A percentile compares a stretch with the other conserved stretches of the same genome.
These are phyloP conservation scores for Simplicillium aogashimaense DNA, from an alignment of 2,329 filamentous ascomycete genomes.

Conservation along the genomic window DNA sequence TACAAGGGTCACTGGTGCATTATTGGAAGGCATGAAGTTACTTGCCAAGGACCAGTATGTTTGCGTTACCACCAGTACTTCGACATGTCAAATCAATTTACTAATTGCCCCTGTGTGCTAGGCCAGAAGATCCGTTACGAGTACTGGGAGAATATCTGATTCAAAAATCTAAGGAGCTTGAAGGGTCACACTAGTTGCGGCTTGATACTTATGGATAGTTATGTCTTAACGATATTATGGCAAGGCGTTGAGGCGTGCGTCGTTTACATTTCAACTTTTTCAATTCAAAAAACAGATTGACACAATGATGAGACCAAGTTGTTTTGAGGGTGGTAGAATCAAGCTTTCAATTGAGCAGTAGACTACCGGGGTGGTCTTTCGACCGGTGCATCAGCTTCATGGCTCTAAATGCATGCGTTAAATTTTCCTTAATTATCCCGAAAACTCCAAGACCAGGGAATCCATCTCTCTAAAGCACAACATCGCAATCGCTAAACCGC, in stretches of 20 bases:
- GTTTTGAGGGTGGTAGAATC: constrained; percentile 12
- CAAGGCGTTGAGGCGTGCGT: constrained; percentile 3
- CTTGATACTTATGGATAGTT: too few relatives aligned
- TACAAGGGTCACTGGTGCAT: constrained; percentile 54
- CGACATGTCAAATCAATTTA: too few relatives aligned
- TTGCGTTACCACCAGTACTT: too few relatives aligned
- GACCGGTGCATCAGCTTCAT: constrained; percentile 28
- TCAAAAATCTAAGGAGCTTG: constrained; percentile 56
- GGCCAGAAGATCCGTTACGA: constrained; percentile 59
- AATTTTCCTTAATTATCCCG: constrained; percentile 25
- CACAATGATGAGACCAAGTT: background rate
- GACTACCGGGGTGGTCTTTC: constrained; percentile 22
- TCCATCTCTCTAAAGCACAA: constrained; percentile 14
- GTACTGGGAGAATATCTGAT: constrained; percentile 62
- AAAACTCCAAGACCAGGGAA: constrained; percentile 34
- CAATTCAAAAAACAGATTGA: too few relatives aligned
- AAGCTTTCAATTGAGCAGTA: constrained; percentile 18
- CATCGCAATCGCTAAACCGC: constrained; percentile 13
- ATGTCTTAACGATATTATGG: too few relatives aligned
- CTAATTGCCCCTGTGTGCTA: constrained; percentile 7
- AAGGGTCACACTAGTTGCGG: constrained; percentile 20
- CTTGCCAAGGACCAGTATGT: constrained; percentile 62
- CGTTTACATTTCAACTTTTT: constrained; percentile 1
- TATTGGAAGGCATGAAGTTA: constrained; percentile 67
- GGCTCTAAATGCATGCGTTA: constrained; percentile 31